Evolutionary conservation across 768 basidiomycete genomes (phyloP).

Genomic region (Suillus variegatus): DNA sequence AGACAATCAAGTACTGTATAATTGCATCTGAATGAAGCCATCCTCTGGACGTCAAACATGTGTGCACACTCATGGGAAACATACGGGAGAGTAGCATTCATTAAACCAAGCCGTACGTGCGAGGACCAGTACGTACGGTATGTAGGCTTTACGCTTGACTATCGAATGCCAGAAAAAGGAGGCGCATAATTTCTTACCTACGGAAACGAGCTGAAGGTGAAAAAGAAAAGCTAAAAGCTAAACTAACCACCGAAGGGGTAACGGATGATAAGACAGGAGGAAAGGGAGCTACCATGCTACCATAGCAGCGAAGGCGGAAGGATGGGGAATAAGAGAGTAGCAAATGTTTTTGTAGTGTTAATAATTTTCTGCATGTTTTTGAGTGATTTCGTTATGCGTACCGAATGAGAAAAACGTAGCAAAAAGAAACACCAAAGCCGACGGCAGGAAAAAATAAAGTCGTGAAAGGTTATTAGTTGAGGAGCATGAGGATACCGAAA

Average conservation of each 20-base stretch:
- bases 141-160: constrained; percentile 11
- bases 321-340: constrained; percentile 13
- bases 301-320: constrained; percentile 15
- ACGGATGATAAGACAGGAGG: constrained; percentile 5
- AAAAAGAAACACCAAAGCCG: constrained; percentile 37
- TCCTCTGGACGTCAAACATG: background rate
- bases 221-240: constrained; percentile 22
- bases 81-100: background rate
- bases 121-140: background rate
- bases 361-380: constrained; percentile 37
- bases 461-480: constrained; percentile 41
- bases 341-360: constrained; percentile 54
- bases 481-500: constrained; percentile 31
- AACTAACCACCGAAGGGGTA: constrained; percentile 26
- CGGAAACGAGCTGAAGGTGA: constrained; percentile 22
- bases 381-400: constrained; percentile 34
- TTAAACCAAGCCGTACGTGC: background rate
- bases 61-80: background rate
- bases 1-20: constrained; percentile 13
- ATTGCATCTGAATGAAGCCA: background rate
- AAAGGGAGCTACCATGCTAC: constrained; percentile 1
- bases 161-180: background rate
- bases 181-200: constrained; percentile 52
- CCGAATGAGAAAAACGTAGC: constrained; percentile 36
- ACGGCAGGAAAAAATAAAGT: constrained; percentile 32